Evolutionary conservation across 345 rosid species (phyloP), one percentile per base, ranked within the genome.

Genomic region (Murraya paniculata): DNA sequence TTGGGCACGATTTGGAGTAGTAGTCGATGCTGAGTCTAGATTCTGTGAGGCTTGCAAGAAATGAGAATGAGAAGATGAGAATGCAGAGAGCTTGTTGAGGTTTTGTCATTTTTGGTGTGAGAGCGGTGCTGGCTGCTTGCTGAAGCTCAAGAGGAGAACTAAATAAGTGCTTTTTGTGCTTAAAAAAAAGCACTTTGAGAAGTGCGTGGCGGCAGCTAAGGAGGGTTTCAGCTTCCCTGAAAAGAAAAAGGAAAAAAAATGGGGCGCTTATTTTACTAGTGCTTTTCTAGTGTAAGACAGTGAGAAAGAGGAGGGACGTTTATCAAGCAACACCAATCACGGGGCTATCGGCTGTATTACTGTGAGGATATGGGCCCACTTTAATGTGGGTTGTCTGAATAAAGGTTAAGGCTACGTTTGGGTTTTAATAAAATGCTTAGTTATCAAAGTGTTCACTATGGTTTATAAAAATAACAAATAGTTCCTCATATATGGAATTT

Each of bases 1-100:
- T 74, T 2, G 98, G 98, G 71, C 98, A 95, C 13, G 92, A 77
- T 36, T 75, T 86, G 28, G 89, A 78, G 92, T 95, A 95, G 89
- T 83, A 90, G 76, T 90, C 78, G 39, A 77, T 31, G 74, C 85
- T 83, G 27, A 92, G 84, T 35, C 83, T 87, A 56, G 91, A 86
- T 22, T 89, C 84, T 4, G 59, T 64, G 6, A 81, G 60, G 60
- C 28, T 48, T 18, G 77, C 59, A 21, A 87, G 48, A 10, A 74
- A 72, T 22, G 75, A 11, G 65, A 82, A 14, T n/a, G 60, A 10
- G 78, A 81, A 21, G 80, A 80, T 28, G 74, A 83, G 22, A 77
- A 79, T 4, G 64, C 78, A 25, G 41, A 80, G 80, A 72, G 62
- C 77, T 30, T 71, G 56, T 28, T 64, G 76, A 14, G 77, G 65